These are phyloP conservation scores for Hericium rajendrae DNA, from an alignment of 768 basidiomycete genomes.

Conservation along the genomic window DNA sequence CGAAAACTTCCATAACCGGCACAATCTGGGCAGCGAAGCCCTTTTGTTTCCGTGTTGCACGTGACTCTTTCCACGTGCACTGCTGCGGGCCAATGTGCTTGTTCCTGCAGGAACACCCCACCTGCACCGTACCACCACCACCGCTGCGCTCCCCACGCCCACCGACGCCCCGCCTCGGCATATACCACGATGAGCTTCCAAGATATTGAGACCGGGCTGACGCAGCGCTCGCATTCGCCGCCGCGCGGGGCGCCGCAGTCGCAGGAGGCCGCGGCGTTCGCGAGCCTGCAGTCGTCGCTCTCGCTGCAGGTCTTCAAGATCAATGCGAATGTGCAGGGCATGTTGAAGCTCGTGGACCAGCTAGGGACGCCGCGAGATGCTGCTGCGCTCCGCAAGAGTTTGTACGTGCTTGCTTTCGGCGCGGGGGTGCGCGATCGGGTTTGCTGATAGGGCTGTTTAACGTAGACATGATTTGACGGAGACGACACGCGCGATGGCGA, in stretches of 20 bases:
- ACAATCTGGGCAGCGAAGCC: no score
- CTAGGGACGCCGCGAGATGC: conserved; percentile 82
- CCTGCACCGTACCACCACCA: no score
- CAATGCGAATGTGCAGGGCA: conserved; percentile 93
- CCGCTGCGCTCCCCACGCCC: not conserved
- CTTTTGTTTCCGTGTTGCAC: no score
- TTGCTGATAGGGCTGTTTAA: not conserved
- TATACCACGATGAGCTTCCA: conserved; percentile 35
- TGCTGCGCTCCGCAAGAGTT: conserved; percentile 63
- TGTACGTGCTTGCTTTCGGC: conserved; percentile 47
- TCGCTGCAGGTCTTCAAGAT: conserved; percentile 98
- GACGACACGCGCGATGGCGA: conserved; percentile 89
- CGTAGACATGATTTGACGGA: conserved; percentile 88
- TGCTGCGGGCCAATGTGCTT: not conserved
- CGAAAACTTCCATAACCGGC: no score
- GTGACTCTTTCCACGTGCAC: not conserved
- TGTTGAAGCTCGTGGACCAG: conserved; percentile 93
- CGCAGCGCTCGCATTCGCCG: conserved; percentile 21
- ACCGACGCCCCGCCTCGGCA: not conserved
- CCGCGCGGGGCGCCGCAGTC: conserved; percentile 24
- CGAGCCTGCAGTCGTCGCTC: conserved; percentile 65
- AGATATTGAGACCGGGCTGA: conserved; percentile 37
- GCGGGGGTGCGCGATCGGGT: not conserved
- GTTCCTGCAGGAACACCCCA: not conserved
- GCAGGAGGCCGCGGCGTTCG: conserved; percentile 66